Conservation (phyloP, 805 yeast species). For the Schwanniomyces vanrijiae region DNA sequence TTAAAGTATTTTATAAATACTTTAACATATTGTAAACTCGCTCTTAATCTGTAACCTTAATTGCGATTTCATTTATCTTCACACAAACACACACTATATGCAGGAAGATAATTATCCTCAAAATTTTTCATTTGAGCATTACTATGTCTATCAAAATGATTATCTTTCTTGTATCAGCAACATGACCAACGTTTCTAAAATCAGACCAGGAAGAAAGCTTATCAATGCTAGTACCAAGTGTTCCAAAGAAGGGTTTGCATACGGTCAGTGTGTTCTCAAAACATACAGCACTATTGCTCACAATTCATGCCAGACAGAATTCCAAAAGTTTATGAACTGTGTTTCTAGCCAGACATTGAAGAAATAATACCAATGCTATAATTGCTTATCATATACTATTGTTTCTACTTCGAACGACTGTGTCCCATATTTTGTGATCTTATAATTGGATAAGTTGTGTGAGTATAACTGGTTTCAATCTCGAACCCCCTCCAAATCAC, state of each 20-base stretch:
- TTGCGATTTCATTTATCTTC: too few species aligned
- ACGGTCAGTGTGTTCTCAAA: conserved; percentile 56
- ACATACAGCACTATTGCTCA: conserved; percentile 50
- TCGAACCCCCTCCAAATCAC: too few species aligned
- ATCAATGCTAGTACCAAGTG: conserved; percentile 41
- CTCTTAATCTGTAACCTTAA: too few species aligned
- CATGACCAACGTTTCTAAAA: conserved; percentile 9
- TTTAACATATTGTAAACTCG: too few species aligned
- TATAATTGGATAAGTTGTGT: too few species aligned
- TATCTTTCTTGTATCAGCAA: not conserved
- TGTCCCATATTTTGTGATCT: too few species aligned
- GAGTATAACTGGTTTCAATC: too few species aligned
- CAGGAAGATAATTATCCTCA: not conserved
- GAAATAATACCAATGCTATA: not conserved
- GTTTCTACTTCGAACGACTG: too few species aligned
- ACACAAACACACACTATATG: not conserved
- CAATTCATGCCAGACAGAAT: conserved; percentile 55
- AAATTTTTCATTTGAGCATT: not conserved
- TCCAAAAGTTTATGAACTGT: conserved; percentile 49
- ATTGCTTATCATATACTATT: not conserved
- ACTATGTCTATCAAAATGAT: not conserved
- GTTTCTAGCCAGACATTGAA: conserved; percentile 24
- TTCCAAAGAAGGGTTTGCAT: conserved; percentile 42
- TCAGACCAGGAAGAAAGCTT: conserved; percentile 45
- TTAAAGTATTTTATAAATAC: too few species aligned